Percentiles rank a stretch among this genome's conserved stretches.
Evolutionary conservation across 2,329 filamentous ascomycete species (phyloP).

Genomic region (Cryphonectria parasitica): DNA sequence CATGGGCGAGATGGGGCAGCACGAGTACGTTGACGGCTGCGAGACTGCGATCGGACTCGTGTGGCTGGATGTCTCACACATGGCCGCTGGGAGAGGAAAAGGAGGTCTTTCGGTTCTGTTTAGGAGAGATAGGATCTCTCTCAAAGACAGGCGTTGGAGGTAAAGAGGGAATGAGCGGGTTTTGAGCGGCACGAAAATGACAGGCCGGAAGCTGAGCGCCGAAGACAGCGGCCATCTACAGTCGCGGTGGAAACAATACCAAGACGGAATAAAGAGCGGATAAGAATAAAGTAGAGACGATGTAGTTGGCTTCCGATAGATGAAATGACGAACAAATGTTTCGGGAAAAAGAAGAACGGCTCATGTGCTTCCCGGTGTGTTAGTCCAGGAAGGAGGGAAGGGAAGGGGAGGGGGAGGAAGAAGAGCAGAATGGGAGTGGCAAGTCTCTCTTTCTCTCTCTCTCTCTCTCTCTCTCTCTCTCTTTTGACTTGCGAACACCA

Average conservation of each 20-base stretch:
- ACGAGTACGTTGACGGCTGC: constrained; percentile 18
- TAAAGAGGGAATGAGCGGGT: constrained; percentile 4
- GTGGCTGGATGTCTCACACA: constrained; percentile 23
- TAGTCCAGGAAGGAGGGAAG: neutral
- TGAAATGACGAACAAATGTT: constrained; percentile 18
- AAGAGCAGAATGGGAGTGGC: neutral
- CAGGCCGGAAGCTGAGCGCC: constrained; percentile 14
- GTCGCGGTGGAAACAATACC: constrained; percentile 1
- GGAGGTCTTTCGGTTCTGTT: neutral
- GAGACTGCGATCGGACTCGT: constrained; percentile 26
- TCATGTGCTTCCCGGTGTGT: constrained; percentile 4
- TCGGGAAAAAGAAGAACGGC: neutral
- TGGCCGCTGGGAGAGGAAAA: constrained; percentile 6
- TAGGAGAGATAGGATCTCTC: neutral
- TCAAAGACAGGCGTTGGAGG: neutral
- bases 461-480: neutral
- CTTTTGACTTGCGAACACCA: neutral
- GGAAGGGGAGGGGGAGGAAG: neutral
- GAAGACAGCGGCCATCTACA: constrained; percentile 13
- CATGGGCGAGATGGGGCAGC: constrained; percentile 29
- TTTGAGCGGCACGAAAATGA: constrained; percentile 11
- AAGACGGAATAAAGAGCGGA: constrained; percentile 18
- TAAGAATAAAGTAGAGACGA: constrained; percentile 22
- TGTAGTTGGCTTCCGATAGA: constrained; percentile 19
- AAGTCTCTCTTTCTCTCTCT: neutral